Evolutionary conservation across 768 basidiomycete species (phyloP), one percentile per base, ranked within the genome.

Genomic region (Xerocomus brunneocitrinus): DNA sequence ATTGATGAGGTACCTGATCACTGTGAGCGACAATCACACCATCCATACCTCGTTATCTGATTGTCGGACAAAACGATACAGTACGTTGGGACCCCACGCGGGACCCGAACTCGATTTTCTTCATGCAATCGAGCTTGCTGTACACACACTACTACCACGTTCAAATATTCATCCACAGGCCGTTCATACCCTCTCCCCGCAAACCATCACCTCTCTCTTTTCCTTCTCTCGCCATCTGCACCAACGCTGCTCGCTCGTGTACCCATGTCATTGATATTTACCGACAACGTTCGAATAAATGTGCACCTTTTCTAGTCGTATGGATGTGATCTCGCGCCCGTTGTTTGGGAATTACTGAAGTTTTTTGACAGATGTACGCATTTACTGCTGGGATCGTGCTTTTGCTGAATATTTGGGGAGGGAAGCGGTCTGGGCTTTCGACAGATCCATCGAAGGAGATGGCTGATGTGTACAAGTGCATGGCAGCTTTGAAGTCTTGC

Each of bases 161-260:
- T 28, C 78, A 83, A 58, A 91, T 92, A 58, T 73, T 83, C 52
- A 80, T 91, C 46, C 91, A 93, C 66, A 77, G 90, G 40, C 85
- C 86, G 3, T 91, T 89, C 67, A 85, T 93, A 52, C 87, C 87
- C 0, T 79, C 79, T 0, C 79, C 82, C 3, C 71, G 76, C 42
- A 82, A 82, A 52, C 76, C 75, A 0, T 70, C 74, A 0, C 65
- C 70, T 2, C 62, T 80, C 34, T 72, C 75, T 1, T 79, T 84
- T 60, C 83, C 72, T 62, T 85, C 89, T 0, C 73, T 92, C 31
- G 87, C 88, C 0, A 91, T 93, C 49, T 92, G 90, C 66, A 83
- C 85, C n/a, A 92, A 91, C 55, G 84, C 91, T 0, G 87, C 91
- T 2, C 76, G 89, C 8, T 89, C 87, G 1, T 85, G 80, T 54